These are phyloP conservation scores for Eucalyptus melliodora DNA, from an alignment of 345 rosid genomes.

Conservation along the genomic window DNA sequence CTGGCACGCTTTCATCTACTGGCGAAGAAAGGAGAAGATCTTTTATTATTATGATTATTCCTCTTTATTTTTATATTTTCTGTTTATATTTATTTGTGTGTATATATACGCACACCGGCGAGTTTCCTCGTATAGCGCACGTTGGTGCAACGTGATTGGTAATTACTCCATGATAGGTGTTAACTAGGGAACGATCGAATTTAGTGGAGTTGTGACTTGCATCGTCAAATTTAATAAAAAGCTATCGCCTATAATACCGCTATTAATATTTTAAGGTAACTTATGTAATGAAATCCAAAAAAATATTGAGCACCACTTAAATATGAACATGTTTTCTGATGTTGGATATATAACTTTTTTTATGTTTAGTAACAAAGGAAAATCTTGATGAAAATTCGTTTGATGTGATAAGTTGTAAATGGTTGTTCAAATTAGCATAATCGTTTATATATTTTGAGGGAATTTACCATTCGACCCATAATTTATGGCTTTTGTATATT, in stretches of 20 bases:
- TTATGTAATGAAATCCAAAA: neutral
- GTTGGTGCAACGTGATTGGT: neutral
- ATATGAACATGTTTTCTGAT: neutral
- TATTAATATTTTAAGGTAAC: neutral
- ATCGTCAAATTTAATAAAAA: neutral
- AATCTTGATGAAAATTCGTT: neutral
- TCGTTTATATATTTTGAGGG: accelerated
- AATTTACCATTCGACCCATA: accelerated
- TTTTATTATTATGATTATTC: neutral
- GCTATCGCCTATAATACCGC: neutral
- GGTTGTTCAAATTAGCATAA: accelerated
- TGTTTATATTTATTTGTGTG: neutral
- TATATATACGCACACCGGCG: neutral
- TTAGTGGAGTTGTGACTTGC: neutral
- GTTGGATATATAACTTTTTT: too few relatives aligned
- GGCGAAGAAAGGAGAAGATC: neutral
- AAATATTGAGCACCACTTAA: neutral
- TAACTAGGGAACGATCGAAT: neutral
- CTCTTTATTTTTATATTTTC: too few relatives aligned
- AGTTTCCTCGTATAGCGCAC: neutral
- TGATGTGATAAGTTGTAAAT: neutral
- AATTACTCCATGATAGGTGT: neutral
- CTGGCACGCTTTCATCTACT: neutral
- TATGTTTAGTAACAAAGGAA: accelerated
- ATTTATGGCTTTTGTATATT: neutral